Percentiles rank a stretch among this genome's conserved stretches.
phyloP scores from a whole-genome alignment of 345 rosid genomes.

The Ailanthus altissimus region DNA sequence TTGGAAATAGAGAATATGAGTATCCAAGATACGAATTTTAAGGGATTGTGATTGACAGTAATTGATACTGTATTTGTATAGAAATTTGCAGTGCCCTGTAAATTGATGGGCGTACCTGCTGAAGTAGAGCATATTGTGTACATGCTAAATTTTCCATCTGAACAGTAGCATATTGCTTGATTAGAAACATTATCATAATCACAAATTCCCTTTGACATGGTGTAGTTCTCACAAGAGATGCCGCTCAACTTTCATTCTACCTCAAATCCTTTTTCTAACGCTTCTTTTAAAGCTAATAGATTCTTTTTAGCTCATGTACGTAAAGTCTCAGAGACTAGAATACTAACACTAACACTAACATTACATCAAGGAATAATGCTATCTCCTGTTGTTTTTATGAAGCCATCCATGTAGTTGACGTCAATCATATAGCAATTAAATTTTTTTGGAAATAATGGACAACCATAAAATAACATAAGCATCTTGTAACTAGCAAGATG shows the following conservation, averaged over 20 bases:
- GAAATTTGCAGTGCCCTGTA: too few species aligned
- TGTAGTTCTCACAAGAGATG: background rate
- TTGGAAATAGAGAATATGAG: too few species aligned
- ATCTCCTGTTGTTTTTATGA: background rate
- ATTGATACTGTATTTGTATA: too few species aligned
- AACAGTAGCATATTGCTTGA: conserved; percentile 3
- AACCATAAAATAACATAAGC: conserved; percentile 31
- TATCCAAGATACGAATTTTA: too few species aligned
- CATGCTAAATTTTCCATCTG: background rate
- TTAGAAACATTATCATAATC: background rate
- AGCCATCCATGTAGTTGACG: background rate
- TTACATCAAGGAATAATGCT: background rate
- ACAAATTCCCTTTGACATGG: too few species aligned
- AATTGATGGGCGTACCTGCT: background rate
- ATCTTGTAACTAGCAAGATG: background rate
- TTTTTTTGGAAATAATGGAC: background rate
- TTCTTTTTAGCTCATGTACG: background rate
- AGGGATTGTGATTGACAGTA: too few species aligned
- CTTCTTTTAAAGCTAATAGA: background rate
- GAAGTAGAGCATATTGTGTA: background rate
- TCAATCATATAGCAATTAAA: background rate
- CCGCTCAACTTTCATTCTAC: conserved; percentile 26
- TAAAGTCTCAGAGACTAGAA: conserved; percentile 6
- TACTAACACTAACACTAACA: background rate
- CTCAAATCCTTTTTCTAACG: conserved; percentile 30